phyloP scores from a whole-genome alignment of 2,329 filamentous ascomycete genomes.

The Ascochyta pisi region DNA sequence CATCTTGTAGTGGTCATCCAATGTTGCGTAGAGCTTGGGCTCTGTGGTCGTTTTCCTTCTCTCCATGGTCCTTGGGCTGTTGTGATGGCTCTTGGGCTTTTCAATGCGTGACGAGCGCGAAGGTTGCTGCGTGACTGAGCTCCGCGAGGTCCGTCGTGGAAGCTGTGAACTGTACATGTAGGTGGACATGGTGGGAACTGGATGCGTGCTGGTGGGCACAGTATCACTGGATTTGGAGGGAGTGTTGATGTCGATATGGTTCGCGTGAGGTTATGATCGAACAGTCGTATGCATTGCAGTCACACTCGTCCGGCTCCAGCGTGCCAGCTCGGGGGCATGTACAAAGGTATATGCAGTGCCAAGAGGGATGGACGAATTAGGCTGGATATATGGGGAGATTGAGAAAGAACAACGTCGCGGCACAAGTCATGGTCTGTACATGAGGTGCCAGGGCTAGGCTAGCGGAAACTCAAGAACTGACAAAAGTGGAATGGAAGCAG shows the following conservation, averaged over 20 bases:
- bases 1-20: slow-evolving; percentile 52
- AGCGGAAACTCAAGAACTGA: slow-evolving; percentile 37
- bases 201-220: slow-evolving; percentile 26
- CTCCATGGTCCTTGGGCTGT: slow-evolving; percentile 46
- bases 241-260: slow-evolving; percentile 11
- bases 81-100: slow-evolving; percentile 50
- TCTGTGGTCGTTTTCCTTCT: slow-evolving; percentile 49
- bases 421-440: slow-evolving; percentile 41
- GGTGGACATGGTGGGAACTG: slow-evolving; percentile 32
- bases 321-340: slow-evolving; percentile 31
- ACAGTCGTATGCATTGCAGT: slow-evolving; percentile 27
- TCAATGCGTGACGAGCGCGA: slow-evolving; percentile 47
- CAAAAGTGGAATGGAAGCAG: slow-evolving; percentile 43
- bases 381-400: slow-evolving; percentile 44
- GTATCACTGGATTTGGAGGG: slow-evolving; percentile 7
- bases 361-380: slow-evolving; percentile 47
- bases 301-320: slow-evolving; percentile 26
- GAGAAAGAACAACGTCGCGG: slow-evolving; percentile 36
- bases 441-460: slow-evolving; percentile 39
- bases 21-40: slow-evolving; percentile 48
- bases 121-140: slow-evolving; percentile 36
- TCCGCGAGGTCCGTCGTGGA: slow-evolving; percentile 42
- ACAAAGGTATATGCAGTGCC: slow-evolving; percentile 48
- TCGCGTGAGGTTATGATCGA: slow-evolving; percentile 19
- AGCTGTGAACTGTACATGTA: slow-evolving; percentile 38